Percentiles rank a stretch among this genome's conserved stretches.
phyloP scores from a whole-genome alignment of 1,284 basidiomycete species.

The Trametes hirsuta region DNA sequence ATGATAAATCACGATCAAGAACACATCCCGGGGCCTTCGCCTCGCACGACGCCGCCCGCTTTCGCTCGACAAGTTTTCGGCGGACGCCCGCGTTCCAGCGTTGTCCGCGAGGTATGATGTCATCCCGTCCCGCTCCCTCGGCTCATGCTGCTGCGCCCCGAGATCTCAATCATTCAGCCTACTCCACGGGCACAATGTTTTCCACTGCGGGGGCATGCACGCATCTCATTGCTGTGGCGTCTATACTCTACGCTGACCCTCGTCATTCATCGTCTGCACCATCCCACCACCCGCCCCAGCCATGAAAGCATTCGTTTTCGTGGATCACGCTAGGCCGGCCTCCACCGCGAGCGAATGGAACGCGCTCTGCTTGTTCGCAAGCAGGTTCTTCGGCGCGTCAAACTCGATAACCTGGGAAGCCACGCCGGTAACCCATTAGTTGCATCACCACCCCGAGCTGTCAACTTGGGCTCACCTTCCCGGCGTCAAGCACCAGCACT shows the following conservation, averaged over 20 bases:
- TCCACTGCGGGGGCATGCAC: too few species aligned
- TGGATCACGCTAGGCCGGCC: slow-evolving; percentile 47
- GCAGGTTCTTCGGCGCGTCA: slow-evolving; percentile 68
- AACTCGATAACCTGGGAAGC: slow-evolving; percentile 63
- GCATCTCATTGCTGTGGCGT: too few species aligned
- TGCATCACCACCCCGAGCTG: not conserved
- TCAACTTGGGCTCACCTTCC: slow-evolving; percentile 37
- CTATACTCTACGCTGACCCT: not conserved
- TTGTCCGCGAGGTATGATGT: slow-evolving; percentile 9
- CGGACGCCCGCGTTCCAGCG: not conserved
- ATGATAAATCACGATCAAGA: not conserved
- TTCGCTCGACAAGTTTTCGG: not conserved
- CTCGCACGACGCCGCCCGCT: not conserved
- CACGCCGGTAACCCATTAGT: slow-evolving; percentile 1
- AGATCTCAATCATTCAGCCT: not conserved
- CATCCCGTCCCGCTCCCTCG: slow-evolving; percentile 9
- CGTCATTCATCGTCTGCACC: not conserved
- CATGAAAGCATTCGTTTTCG: not conserved
- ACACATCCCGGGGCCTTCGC: not conserved
- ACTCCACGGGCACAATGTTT: too few species aligned
- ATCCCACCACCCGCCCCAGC: not conserved
- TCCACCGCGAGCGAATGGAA: slow-evolving; percentile 62
- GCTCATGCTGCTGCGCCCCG: not conserved
- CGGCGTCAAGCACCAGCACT: slow-evolving; percentile 84
- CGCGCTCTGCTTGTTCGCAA: slow-evolving; percentile 54